Percentiles rank a stretch among this genome's conserved stretches.
Conservation (phyloP, 164 flowering plant genomes). For the Sextonia rubra region DNA sequence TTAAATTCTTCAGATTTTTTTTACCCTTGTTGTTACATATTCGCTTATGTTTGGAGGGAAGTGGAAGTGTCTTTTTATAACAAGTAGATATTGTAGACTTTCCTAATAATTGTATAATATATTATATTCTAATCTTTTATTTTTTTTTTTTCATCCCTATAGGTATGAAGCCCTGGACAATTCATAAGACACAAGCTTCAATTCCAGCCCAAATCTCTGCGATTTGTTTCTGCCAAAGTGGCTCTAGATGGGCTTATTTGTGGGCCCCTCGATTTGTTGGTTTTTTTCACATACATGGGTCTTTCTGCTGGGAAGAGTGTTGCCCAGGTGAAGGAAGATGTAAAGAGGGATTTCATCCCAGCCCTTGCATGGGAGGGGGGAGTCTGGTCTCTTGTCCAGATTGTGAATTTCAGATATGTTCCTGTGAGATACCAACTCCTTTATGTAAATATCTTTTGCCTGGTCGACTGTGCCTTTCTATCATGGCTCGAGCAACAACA, state of each 20-base stretch:
- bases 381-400: constrained; percentile 76
- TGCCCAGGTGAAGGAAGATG: constrained; percentile 72
- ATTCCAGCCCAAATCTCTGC: constrained; percentile 50
- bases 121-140: no score
- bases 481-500: constrained; percentile 80
- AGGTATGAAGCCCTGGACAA: constrained; percentile 77
- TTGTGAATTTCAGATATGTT: constrained; percentile 70
- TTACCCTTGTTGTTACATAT: no score
- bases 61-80: no score
- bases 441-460: constrained; percentile 79
- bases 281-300: constrained; percentile 87
- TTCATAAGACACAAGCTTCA: constrained; percentile 42
- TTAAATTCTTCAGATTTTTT: no score
- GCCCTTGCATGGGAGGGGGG: constrained; percentile 74
- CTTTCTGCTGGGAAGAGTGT: constrained; percentile 63
- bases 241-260: constrained; percentile 68
- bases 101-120: no score
- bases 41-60: no score
- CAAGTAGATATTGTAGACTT: no score
- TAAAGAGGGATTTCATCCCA: constrained; percentile 84
- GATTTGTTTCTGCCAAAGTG: constrained; percentile 77
- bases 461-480: constrained; percentile 78
- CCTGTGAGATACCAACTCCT: constrained; percentile 88
- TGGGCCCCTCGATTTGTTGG: constrained; percentile 74
- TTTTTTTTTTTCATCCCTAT: no score